Conservation (phyloP, 345 rosid genomes). For the Arabis alpina region DNA sequence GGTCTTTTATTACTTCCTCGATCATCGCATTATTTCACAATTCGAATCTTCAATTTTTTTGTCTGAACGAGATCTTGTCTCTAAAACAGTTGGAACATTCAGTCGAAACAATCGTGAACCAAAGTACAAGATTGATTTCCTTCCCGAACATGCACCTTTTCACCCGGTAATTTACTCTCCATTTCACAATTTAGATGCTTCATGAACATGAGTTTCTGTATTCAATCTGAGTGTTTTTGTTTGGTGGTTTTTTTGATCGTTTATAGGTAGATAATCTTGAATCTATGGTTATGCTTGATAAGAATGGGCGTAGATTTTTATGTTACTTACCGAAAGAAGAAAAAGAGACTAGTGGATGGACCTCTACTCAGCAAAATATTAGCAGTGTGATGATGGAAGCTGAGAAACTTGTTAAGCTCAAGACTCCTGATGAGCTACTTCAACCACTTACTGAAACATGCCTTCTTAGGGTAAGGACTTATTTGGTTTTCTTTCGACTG, state of each 20-base stretch:
- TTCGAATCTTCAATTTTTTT: not conserved
- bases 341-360: constrained; percentile 56
- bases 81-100: constrained; percentile 62
- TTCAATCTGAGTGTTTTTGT: not conserved
- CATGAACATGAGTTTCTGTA: not conserved
- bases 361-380: constrained; percentile 53
- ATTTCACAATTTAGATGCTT: not conserved
- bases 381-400: constrained; percentile 85
- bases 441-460: constrained; percentile 66
- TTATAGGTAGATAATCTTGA: constrained; percentile 77
- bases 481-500: no score
- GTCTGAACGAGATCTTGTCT: not conserved
- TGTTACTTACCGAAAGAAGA: constrained; percentile 91
- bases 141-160: constrained; percentile 68
- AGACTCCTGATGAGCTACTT: constrained; percentile 91
- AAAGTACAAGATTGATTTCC: constrained; percentile 76
- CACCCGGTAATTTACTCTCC: constrained; percentile 87
- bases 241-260: no score
- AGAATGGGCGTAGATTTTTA: constrained; percentile 59
- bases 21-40: not conserved
- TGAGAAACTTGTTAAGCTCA: constrained; percentile 67
- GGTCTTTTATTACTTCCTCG: constrained; percentile 48
- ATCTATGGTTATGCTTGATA: constrained; percentile 67
- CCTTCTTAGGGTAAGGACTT: constrained; percentile 60
- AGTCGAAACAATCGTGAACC: constrained; percentile 79